Evolutionary conservation across 1,284 basidiomycete genomes (phyloP), one percentile per base, ranked within the genome.

Genomic region (Paramarasmius palmivorus): DNA sequence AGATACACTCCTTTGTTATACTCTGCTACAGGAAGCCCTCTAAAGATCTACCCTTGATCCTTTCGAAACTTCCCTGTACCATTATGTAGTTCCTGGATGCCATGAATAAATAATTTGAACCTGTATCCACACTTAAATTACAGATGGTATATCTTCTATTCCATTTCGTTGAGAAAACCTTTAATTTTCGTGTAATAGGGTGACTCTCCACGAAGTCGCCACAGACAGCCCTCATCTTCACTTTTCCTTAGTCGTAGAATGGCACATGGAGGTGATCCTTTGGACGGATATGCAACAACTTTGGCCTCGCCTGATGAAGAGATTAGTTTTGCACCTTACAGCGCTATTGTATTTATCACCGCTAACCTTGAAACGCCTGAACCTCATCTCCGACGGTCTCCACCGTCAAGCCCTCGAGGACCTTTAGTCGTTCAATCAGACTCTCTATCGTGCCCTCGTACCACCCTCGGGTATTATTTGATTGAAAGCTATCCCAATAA

Each of bases 211-310:
- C 85, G 81, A 54, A 89, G 56, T 53, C 83, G 79, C 88, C 89
- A 91, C 38, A 91, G 66, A 63, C 86, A 89, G 35, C 84, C 80
- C 26, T 85, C 84, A 41, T 89, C 88, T 5, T 86, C 84, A 20
- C 78, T 79, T 58, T 82, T 81, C 46, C 76, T 79, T 44, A 91
- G 67, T 37, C 86, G 78, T 25, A 90, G 65, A 9, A 77, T 66
- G 2, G 75, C 81, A 44, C 47, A 47, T 32, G 39, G 55, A 59
- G 34, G 25, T 61, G 56, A 44, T 57, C 53, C 59, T 36, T 59
- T 53, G 57, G 50, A 44, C 50, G 55, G 68, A 44, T 62, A 63
- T 25, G 88, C 69, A 32, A 82, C 61, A 7, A 89, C 72, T 66
- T 88, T 88, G 55, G 85, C 66, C 40, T 88, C 85, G 39, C 84